Evolutionary conservation across 2,329 filamentous ascomycete genomes (phyloP), one percentile per base, ranked within the genome.

Genomic region (Lasiodiplodia gonubiensis): DNA sequence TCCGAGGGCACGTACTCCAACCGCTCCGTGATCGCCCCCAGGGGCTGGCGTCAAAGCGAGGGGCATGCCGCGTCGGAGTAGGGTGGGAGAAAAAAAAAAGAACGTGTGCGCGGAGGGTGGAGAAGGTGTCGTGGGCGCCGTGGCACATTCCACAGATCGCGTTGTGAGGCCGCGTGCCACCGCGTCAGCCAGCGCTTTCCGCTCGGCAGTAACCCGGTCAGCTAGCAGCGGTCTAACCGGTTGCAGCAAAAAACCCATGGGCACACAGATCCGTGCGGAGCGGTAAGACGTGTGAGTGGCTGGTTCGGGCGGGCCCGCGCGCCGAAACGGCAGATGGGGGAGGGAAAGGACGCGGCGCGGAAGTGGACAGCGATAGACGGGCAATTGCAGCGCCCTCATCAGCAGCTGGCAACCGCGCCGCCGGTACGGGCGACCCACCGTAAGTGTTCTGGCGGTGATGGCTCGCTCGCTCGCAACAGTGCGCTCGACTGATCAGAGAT

Each of bases 191-290:
- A 51, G 59, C 53, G 64, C 64, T 23, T 66, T 55, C 53, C 53
- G 53, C 53, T 52, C 64, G 64, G 64, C 53, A 66, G 64, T 57
- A 48, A 66, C 39, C 52, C 64, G 64, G 64, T 21, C 64, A 66
- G 30, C 46, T 42, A 30, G 39, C 52, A 16, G 39, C 10, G 7
- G 27, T 18, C 64, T 59, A 66, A 59, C 64, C 52, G 64, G n/a
- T 48, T 57, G 12, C 18, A 66, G 64, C 53, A 66, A 33, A 30
- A 66, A 66, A 57, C 52, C 64, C 64, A 54, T 27, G 64, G 46
- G 52, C 52, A 33, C 30, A 33, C 30, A 33, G 30, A 8, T 23
- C 64, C 52, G 52, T 57, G 53, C 54, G 39, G 52, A 66, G 39
- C 53, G 35, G 39, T 8, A 49, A 25, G 35, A 51, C 23, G 11